phyloP scores from a whole-genome alignment of 2,329 filamentous ascomycete species.

The Helotiales sp. region DNA sequence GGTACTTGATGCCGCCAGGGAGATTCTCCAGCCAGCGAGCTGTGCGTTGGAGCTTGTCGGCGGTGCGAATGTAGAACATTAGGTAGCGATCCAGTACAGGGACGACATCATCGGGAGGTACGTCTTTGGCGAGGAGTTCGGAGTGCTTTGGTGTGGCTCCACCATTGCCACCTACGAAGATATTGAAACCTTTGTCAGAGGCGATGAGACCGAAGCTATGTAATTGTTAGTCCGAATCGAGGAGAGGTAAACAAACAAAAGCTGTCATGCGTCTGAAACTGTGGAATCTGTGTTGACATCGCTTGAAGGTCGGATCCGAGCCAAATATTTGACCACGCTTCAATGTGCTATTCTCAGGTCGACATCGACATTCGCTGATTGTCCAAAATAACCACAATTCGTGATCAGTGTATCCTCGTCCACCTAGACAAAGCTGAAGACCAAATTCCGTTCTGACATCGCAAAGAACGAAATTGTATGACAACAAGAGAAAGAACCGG shows the following conservation, averaged over 20 bases:
- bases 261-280: too few relatives aligned
- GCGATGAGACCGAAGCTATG: conserved; percentile 84
- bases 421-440: background rate
- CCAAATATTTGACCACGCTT: too few relatives aligned
- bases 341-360: too few relatives aligned
- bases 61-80: conserved; percentile 92
- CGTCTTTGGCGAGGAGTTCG: conserved; percentile 84
- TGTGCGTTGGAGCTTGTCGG: conserved; percentile 87
- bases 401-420: too few relatives aligned
- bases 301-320: too few relatives aligned
- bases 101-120: conserved; percentile 80
- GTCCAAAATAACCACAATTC: too few relatives aligned
- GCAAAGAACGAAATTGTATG: too few relatives aligned
- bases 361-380: background rate
- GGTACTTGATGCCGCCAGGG: conserved; percentile 82
- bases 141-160: conserved; percentile 84
- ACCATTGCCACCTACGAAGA: conserved; percentile 89
- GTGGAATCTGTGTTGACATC: too few relatives aligned
- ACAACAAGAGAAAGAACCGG: background rate
- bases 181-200: conserved; percentile 91
- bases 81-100: conserved; percentile 87
- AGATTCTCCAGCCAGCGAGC: conserved; percentile 86
- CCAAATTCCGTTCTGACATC: background rate
- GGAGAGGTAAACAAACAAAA: too few relatives aligned
- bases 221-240: background rate